Percentiles rank a stretch among this genome's conserved stretches.
These are phyloP conservation scores for Cucumis cinereus DNA, from an alignment of 306 rosid genomes.

Conservation along the genomic window DNA sequence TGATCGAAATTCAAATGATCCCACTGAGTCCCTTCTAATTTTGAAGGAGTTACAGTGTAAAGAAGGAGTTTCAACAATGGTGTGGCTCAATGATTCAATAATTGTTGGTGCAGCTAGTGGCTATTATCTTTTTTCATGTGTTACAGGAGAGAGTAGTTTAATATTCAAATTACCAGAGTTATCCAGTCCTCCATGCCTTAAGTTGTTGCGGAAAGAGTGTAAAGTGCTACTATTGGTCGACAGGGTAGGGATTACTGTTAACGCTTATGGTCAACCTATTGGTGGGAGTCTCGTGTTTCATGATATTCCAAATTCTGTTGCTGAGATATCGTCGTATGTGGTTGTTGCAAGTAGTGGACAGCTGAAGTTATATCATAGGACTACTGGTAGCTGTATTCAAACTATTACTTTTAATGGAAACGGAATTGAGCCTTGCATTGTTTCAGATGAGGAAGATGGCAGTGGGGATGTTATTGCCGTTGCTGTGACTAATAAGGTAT, in stretches of 20 bases:
- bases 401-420: slow-evolving; percentile 60
- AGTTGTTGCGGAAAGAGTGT: slow-evolving; percentile 65
- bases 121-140: slow-evolving; percentile 65
- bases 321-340: slow-evolving; percentile 73
- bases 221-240: slow-evolving; percentile 87
- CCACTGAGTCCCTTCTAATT: slow-evolving; percentile 37
- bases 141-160: slow-evolving; percentile 62
- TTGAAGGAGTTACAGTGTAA: slow-evolving; percentile 70
- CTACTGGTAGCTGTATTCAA: slow-evolving; percentile 60
- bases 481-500: slow-evolving; percentile 74
- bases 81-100: slow-evolving; percentile 86
- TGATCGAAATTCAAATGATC: slow-evolving; percentile 32
- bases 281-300: slow-evolving; percentile 82
- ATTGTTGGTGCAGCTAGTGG: slow-evolving; percentile 61
- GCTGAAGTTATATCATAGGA: slow-evolving; percentile 84
- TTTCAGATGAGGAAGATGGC: slow-evolving; percentile 58
- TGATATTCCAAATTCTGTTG: slow-evolving; percentile 50
- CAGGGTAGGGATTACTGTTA: slow-evolving; percentile 75
- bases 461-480: slow-evolving; percentile 57
- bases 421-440: slow-evolving; percentile 54
- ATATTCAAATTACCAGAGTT: slow-evolving; percentile 75
- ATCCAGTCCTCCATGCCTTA: slow-evolving; percentile 56
- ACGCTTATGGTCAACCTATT: slow-evolving; percentile 69
- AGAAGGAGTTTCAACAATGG: slow-evolving; percentile 68
- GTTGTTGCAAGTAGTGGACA: slow-evolving; percentile 64